Evolutionary conservation across 2,329 filamentous ascomycete genomes (phyloP).

Genomic region (Hysterium pulicare): DNA sequence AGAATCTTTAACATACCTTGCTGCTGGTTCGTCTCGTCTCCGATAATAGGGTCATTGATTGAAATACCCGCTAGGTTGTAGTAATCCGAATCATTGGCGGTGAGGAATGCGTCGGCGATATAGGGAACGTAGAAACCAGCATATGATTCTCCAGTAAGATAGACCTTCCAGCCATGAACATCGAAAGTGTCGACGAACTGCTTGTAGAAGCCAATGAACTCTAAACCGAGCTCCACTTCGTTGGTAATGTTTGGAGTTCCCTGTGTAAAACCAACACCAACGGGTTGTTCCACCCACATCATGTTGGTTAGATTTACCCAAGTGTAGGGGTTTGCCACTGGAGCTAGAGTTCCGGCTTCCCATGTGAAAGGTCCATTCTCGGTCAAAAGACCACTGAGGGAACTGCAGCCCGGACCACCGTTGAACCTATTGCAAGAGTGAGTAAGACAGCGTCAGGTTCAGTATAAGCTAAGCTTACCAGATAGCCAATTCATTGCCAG

Average conservation of each 20-base stretch:
- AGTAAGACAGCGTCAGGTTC: slow-evolving; percentile 6
- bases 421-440: slow-evolving; percentile 25
- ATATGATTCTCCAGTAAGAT: slow-evolving; percentile 55
- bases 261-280: slow-evolving; percentile 45
- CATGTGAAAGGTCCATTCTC: slow-evolving; percentile 65
- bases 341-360: slow-evolving; percentile 64
- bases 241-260: slow-evolving; percentile 45
- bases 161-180: slow-evolving; percentile 53
- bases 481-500: slow-evolving; percentile 59
- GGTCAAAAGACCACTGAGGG: slow-evolving; percentile 66
- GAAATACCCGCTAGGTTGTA: slow-evolving; percentile 52
- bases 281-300: slow-evolving; percentile 48
- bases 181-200: slow-evolving; percentile 56
- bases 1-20: slow-evolving; percentile 24
- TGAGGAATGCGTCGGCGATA: slow-evolving; percentile 54
- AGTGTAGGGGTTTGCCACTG: slow-evolving; percentile 65
- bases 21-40: slow-evolving; percentile 39
- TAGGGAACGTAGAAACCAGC: slow-evolving; percentile 59
- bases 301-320: slow-evolving; percentile 54
- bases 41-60: slow-evolving; percentile 49
- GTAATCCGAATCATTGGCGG: slow-evolving; percentile 50
- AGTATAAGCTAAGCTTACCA: slow-evolving; percentile 33
- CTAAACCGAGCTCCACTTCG: slow-evolving; percentile 45
- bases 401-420: slow-evolving; percentile 44
- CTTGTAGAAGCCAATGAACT: slow-evolving; percentile 52